phyloP scores from a whole-genome alignment of 2,329 filamentous ascomycete genomes.

The Neofusicoccum cordaticola region DNA sequence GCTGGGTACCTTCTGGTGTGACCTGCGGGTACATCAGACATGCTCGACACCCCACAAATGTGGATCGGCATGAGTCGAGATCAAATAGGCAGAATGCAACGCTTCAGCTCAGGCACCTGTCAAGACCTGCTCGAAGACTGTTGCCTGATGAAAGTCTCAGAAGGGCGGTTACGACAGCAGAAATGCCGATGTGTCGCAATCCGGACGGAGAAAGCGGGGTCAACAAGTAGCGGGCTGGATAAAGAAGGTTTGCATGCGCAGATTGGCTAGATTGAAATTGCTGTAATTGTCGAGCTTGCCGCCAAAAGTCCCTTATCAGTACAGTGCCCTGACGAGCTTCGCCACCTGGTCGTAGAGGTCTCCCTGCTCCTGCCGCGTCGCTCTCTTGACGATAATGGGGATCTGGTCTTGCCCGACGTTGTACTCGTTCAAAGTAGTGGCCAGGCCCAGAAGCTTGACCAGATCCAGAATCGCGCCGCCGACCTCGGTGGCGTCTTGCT shows the following conservation, averaged over 20 bases:
- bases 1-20: neutral
- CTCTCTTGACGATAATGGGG: slow-evolving; percentile 43
- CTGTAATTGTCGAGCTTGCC: slow-evolving; percentile 8
- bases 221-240: neutral
- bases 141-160: neutral
- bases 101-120: neutral
- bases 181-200: neutral
- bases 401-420: slow-evolving; percentile 43
- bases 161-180: neutral
- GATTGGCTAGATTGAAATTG: neutral
- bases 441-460: slow-evolving; percentile 44
- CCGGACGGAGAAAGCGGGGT: neutral
- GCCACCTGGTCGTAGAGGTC: slow-evolving; percentile 43
- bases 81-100: neutral
- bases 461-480: slow-evolving; percentile 44
- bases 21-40: neutral
- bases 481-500: slow-evolving; percentile 44
- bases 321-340: slow-evolving; percentile 43
- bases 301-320: slow-evolving; percentile 24
- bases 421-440: slow-evolving; percentile 47
- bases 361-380: slow-evolving; percentile 44
- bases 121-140: neutral
- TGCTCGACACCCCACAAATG: neutral
- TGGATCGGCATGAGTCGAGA: neutral
- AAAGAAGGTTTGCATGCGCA: neutral